These are phyloP conservation scores for Curvularia hawaiiensis DNA, from an alignment of 2,329 filamentous ascomycete species.

Conservation along the genomic window DNA sequence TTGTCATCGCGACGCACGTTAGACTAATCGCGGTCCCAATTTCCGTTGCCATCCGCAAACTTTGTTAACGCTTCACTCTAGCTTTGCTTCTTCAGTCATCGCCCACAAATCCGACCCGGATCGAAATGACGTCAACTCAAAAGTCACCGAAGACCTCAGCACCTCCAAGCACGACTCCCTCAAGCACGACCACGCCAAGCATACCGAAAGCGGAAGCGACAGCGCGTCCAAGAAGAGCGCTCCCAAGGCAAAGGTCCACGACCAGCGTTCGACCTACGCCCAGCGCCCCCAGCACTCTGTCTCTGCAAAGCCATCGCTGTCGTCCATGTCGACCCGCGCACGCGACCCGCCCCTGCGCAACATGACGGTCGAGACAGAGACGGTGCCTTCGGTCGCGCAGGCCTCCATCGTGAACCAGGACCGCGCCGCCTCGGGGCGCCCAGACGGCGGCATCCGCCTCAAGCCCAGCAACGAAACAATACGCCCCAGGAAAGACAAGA, in stretches of 20 bases:
- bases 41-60: conserved; percentile 21
- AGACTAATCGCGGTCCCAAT: conserved; percentile 25
- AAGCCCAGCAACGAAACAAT: conserved; percentile 97
- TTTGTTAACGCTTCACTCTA: conserved; percentile 29
- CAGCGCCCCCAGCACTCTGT: conserved; percentile 53
- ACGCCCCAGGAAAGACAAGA: conserved; percentile 90
- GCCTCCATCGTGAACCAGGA: conserved; percentile 69
- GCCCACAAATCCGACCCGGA: conserved; percentile 41
- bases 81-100: conserved; percentile 24
- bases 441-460: conserved; percentile 77
- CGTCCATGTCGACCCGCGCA: conserved; percentile 69
- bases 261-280: conserved; percentile 53
- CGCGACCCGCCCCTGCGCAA: conserved; percentile 77
- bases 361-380: conserved; percentile 98
- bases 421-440: conserved; percentile 61
- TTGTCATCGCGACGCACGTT: conserved; percentile 35
- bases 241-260: conserved; percentile 43
- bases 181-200: conserved; percentile 46
- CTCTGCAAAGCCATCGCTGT: conserved; percentile 69
- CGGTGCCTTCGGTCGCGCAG: conserved; percentile 88
- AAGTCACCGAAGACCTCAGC: conserved; percentile 55
- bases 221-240: conserved; percentile 56
- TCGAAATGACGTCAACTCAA: conserved; percentile 53
- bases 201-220: conserved; percentile 68
- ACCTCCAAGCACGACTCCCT: conserved; percentile 47